These are phyloP conservation scores for Lasiodiplodia theobromae DNA, from an alignment of 2,329 filamentous ascomycete genomes.

Conservation along the genomic window DNA sequence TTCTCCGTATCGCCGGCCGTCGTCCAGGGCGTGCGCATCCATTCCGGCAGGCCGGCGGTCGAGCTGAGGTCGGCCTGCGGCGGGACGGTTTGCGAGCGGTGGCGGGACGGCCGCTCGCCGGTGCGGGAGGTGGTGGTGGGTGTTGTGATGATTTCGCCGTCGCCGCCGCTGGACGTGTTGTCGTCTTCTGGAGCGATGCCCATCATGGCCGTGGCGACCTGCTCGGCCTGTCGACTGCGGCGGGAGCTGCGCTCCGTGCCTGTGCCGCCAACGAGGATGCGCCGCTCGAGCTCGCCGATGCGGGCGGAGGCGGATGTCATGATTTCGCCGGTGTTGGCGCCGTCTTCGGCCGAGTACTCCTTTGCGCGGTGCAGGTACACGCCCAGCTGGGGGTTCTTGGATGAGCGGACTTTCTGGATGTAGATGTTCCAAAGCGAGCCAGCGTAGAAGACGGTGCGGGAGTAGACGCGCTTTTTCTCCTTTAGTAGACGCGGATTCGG, in stretches of 20 bases:
- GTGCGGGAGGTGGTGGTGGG: slow-evolving; percentile 20
- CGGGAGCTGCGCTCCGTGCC: slow-evolving; percentile 31
- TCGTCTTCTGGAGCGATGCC: slow-evolving; percentile 37
- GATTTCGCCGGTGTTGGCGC: slow-evolving; percentile 29
- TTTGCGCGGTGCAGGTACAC: slow-evolving; percentile 67
- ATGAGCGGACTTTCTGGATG: slow-evolving; percentile 64
- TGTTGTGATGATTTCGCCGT: slow-evolving; percentile 44
- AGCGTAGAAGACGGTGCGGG: slow-evolving; percentile 65
- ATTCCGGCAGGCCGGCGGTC: slow-evolving; percentile 5
- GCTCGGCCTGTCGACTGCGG: slow-evolving; percentile 37
- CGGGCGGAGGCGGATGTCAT: slow-evolving; percentile 56
- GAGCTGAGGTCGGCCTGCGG: background rate
- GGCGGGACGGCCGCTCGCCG: slow-evolving; percentile 11
- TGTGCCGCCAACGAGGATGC: slow-evolving; percentile 55
- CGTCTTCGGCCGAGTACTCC: slow-evolving; percentile 59
- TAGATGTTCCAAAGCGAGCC: slow-evolving; percentile 69
- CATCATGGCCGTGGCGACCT: slow-evolving; percentile 31
- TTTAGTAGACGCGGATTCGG: slow-evolving; percentile 63
- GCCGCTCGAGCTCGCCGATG: slow-evolving; percentile 61
- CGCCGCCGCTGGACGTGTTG: slow-evolving; percentile 56
- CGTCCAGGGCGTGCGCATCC: slow-evolving; percentile 17
- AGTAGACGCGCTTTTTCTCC: slow-evolving; percentile 66
- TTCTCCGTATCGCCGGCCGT: background rate
- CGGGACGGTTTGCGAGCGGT: background rate
- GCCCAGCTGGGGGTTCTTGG: slow-evolving; percentile 63